Base-by-base conservation (phyloP, 495 filamentous ascomycete genomes). In the Bryoglossum gracile region DNA sequence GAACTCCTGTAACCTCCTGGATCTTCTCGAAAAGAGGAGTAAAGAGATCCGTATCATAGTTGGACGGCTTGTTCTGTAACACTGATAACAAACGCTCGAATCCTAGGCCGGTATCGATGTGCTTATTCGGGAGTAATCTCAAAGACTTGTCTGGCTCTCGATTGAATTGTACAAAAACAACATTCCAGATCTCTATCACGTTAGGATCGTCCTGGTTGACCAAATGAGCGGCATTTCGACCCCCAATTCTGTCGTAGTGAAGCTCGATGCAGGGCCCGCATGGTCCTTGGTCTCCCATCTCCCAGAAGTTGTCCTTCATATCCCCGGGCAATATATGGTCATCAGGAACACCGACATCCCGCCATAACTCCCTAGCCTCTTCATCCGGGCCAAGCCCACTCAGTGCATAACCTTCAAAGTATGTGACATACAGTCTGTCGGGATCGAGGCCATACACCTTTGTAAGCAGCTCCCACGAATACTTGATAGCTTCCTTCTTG, bases 221-320 rank as follows among this genome's bases (percentile, higher is more conserved):
- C 13, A 98, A 80, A 56, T 82, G 70, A 10, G 92, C 82, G 55
- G 92, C 92, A 71, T 97, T 95, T 23, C 92, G 77, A 16, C 61
- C 55, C 28, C 92, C 89, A 58, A 96, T 85, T 52, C 87, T 83
- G 70, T 98, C 92, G 65, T 96, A 98, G 62, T 98, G 92, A 38
- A 98, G 69, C 67, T 97, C 92, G 56, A 85, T 91, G 71, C 91
- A 97, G 59, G 92, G 92, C 32, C 94, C 92, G 65, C 94, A 97
- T 32, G 92, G 92, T 8, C 92, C 92, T 62, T 94, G 87, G 52
- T 97, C 92, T 56, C 92, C 92, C 92, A 98, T 98, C 67, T 97
- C 94, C 94, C 92, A 98, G 74, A 98, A 98, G 66, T 98, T 98
- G 69, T 98, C 92, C 69, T 98, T 97, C 92, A 97, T 97, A 62